These are phyloP conservation scores for Epichloe baconii DNA, from an alignment of 2,329 filamentous ascomycete genomes.

Conservation along the genomic window DNA sequence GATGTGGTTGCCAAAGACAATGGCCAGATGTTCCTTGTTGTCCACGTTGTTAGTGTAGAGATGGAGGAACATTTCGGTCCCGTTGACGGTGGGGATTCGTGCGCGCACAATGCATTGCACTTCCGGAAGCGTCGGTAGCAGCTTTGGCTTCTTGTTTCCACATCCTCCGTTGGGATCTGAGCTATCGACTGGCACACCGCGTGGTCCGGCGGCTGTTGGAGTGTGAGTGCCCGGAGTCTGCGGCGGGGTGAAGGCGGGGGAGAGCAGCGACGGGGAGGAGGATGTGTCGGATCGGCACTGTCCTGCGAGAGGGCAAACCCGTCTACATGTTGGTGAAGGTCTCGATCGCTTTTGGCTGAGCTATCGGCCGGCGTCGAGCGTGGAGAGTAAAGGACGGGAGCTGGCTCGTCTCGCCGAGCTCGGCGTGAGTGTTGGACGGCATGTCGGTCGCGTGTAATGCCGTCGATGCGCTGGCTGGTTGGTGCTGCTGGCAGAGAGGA, in stretches of 20 bases:
- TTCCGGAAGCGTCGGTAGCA: slow-evolving; percentile 63
- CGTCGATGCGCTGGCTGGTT: neutral
- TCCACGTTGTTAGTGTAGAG: slow-evolving; percentile 88
- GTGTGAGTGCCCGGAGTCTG: slow-evolving; percentile 47
- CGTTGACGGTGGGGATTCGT: slow-evolving; percentile 81
- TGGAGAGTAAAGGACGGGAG: slow-evolving; percentile 35
- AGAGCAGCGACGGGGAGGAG: slow-evolving; percentile 61
- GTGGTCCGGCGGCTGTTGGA: slow-evolving; percentile 30
- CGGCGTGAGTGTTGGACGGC: slow-evolving; percentile 3
- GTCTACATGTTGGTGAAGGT: slow-evolving; percentile 17
- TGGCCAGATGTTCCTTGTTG: slow-evolving; percentile 90
- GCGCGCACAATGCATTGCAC: slow-evolving; percentile 93
- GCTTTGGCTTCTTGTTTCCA: slow-evolving; percentile 51
- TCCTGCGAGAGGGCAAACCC: slow-evolving; percentile 23
- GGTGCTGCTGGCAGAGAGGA: neutral
- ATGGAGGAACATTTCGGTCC: slow-evolving; percentile 94
- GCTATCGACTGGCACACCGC: slow-evolving; percentile 47
- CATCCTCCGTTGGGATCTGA: slow-evolving; percentile 44
- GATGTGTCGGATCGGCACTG: slow-evolving; percentile 6
- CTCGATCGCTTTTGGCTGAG: slow-evolving; percentile 7
- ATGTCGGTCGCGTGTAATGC: slow-evolving; percentile 1
- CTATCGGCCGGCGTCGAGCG: slow-evolving; percentile 18
- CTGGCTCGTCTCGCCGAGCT: slow-evolving; percentile 16
- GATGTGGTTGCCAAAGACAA: slow-evolving; percentile 86
- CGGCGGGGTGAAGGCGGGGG: slow-evolving; percentile 71